Base-by-base conservation (phyloP, 225 moss, liverwort and hornwort species). In the Ulota crispa region DNA sequence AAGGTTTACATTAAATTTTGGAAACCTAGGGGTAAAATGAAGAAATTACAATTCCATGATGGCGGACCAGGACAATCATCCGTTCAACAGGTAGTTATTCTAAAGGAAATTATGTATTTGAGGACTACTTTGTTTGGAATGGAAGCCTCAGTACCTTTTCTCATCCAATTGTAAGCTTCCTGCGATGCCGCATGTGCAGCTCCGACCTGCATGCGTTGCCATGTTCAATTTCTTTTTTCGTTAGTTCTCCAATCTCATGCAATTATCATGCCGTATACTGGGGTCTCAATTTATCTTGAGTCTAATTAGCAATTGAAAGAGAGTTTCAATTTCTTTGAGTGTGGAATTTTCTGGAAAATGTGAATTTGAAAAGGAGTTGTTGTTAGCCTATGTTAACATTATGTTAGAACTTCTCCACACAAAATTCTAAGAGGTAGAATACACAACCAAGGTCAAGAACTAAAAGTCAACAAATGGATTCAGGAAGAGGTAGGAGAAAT, bases 111-210 rank as follows among this genome's bases (percentile, higher is more conserved):
- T 39, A 39, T 73, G 36, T 13, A 26, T 47, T 47, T 60, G 76
- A 62, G 82, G 55, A 63, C 47, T 81, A 19, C 53, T 71, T 27
- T 73, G 62, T 73, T 16, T 70, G 64, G 26, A 62, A 55, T 16
- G 5, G 50, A 18, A 50, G 62, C 75, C 76, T 66, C 4, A 20
- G 72, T 85, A 80, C 84, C 82, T 88, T 88, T 90, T 74, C 79
- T 90, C 56, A 88, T 77, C 75, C 78, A 88, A 78, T 75, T 88
- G 24, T 75, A 90, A 15, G 84, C 84, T 62, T 90, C 90, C 71
- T 88, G 90, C 12, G 84, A 59, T 61, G 86, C 88, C 9, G 88
- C 88, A 73, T 90, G 88, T 18, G 82, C 88, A 80, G 82, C 88
- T 66, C 88, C 88, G 59, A 88, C 86, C 88, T 90, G 84, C 80